A percentile compares a stretch with the other conserved stretches of the same genome.
These are phyloP conservation scores for Smittium culicis DNA, from an alignment of 371 early-diverging fungal genomes.

Conservation along the genomic window DNA sequence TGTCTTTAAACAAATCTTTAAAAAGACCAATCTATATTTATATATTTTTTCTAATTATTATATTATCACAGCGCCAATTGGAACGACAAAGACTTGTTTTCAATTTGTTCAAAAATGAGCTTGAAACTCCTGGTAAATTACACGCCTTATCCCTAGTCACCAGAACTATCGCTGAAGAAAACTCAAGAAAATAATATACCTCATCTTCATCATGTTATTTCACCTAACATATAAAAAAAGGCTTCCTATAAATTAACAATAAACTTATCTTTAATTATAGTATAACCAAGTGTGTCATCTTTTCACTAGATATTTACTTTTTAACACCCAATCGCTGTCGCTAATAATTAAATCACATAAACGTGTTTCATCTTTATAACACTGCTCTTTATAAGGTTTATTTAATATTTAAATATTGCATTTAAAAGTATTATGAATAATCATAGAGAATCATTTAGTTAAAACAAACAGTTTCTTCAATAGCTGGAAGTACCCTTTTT, in stretches of 20 bases:
- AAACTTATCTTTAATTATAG: not conserved
- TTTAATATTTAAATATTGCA: too few relatives aligned
- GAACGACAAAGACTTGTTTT: slow-evolving; percentile 57
- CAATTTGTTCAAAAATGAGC: slow-evolving; percentile 29
- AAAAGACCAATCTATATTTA: not conserved
- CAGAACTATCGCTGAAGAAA: slow-evolving; percentile 20
- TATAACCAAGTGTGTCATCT: too few relatives aligned
- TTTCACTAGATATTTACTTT: too few relatives aligned
- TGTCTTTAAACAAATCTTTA: too few relatives aligned
- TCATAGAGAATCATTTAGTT: not conserved
- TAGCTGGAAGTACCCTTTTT: not conserved
- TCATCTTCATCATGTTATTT: too few relatives aligned
- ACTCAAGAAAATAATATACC: too few relatives aligned
- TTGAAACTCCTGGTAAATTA: slow-evolving; percentile 21
- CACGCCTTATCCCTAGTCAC: slow-evolving; percentile 28
- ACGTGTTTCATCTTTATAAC: too few relatives aligned
- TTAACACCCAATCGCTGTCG: too few relatives aligned
- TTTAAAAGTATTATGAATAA: too few relatives aligned
- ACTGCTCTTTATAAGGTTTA: too few relatives aligned
- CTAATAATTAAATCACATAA: too few relatives aligned
- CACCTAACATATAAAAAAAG: not conserved
- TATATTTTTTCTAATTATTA: not conserved
- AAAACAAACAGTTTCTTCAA: not conserved
- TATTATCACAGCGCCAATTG: slow-evolving; percentile 32
- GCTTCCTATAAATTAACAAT: not conserved